phyloP scores from a whole-genome alignment of 202 grass and related monocot species.

The Eragrostis tef region DNA sequence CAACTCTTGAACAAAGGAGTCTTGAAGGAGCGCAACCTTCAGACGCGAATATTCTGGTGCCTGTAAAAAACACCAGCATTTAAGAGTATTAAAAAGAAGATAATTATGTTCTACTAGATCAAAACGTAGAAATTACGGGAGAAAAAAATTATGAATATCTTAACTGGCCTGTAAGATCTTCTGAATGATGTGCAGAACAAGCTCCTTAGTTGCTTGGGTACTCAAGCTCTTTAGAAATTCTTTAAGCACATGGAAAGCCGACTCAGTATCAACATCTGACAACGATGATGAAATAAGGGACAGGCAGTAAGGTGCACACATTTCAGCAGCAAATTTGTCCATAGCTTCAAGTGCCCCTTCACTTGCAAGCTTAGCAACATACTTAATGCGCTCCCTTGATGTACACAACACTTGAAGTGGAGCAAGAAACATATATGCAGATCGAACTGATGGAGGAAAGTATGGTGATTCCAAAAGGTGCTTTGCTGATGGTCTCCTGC shows the following conservation, averaged over 20 bases:
- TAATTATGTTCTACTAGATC: constrained; percentile 22
- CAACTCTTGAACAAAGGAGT: constrained; percentile 84
- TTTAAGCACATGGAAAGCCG: constrained; percentile 66
- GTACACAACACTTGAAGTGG: constrained; percentile 79
- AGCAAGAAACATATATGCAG: constrained; percentile 88
- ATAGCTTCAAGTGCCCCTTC: constrained; percentile 80
- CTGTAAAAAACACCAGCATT: constrained; percentile 56
- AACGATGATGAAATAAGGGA: constrained; percentile 66
- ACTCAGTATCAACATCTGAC: constrained; percentile 70
- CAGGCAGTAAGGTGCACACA: constrained; percentile 82
- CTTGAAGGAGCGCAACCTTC: constrained; percentile 92
- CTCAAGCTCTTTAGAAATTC: constrained; percentile 86
- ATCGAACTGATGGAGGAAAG: constrained; percentile 78
- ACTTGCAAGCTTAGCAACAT: constrained; percentile 78
- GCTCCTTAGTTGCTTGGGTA: constrained; percentile 62
- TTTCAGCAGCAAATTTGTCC: constrained; percentile 80
- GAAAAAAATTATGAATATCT: constrained; percentile 48
- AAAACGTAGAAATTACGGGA: constrained; percentile 38
- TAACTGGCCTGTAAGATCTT: constrained; percentile 98
- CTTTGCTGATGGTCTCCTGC: constrained; percentile 85
- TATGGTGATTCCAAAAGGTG: constrained; percentile 80
- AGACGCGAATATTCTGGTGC: constrained; percentile 77
- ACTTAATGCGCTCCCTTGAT: constrained; percentile 70
- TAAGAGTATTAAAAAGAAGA: constrained; percentile 49
- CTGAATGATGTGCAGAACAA: constrained; percentile 80